phyloP scores from a whole-genome alignment of 495 filamentous ascomycete genomes.

The Hypoxylon trugodes region DNA sequence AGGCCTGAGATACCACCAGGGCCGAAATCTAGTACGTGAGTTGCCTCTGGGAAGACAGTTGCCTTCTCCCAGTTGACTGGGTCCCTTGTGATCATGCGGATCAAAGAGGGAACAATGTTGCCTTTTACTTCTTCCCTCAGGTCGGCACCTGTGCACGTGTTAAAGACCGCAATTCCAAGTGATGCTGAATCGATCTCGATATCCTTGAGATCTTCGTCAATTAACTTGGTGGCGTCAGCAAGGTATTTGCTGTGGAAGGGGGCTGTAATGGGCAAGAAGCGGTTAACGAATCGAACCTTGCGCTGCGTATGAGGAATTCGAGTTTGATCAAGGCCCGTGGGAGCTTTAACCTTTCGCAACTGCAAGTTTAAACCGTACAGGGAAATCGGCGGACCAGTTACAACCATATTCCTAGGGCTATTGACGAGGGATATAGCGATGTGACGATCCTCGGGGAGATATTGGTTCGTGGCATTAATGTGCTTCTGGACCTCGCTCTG shows the following conservation, averaged over 20 bases:
- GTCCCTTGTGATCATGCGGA: constrained; percentile 93
- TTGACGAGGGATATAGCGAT: constrained; percentile 96
- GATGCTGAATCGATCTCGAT: constrained; percentile 72
- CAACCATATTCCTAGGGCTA: constrained; percentile 95
- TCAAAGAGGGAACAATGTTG: constrained; percentile 78
- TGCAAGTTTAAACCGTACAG: constrained; percentile 95
- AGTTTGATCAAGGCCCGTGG: constrained; percentile 95
- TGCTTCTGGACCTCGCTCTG: constrained; percentile 87
- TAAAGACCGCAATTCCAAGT: constrained; percentile 82
- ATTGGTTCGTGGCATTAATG: constrained; percentile 94
- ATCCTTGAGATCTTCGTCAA: constrained; percentile 86
- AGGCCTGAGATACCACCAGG: constrained; percentile 96
- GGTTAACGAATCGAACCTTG: constrained; percentile 95
- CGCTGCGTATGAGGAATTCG: constrained; percentile 92
- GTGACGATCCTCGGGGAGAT: constrained; percentile 89
- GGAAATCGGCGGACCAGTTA: constrained; percentile 94
- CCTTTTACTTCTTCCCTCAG: constrained; percentile 68
- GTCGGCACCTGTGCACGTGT: constrained; percentile 87
- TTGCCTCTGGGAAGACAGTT: constrained; percentile 85
- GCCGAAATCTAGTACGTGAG: constrained; percentile 95
- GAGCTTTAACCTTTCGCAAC: constrained; percentile 93
- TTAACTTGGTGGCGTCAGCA: constrained; percentile 75
- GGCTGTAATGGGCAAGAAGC: constrained; percentile 96
- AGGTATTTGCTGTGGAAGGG: constrained; percentile 98
- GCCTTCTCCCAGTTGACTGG: constrained; percentile 94